phyloP scores from a whole-genome alignment of 768 basidiomycete genomes.

The Mrakia gelida region DNA sequence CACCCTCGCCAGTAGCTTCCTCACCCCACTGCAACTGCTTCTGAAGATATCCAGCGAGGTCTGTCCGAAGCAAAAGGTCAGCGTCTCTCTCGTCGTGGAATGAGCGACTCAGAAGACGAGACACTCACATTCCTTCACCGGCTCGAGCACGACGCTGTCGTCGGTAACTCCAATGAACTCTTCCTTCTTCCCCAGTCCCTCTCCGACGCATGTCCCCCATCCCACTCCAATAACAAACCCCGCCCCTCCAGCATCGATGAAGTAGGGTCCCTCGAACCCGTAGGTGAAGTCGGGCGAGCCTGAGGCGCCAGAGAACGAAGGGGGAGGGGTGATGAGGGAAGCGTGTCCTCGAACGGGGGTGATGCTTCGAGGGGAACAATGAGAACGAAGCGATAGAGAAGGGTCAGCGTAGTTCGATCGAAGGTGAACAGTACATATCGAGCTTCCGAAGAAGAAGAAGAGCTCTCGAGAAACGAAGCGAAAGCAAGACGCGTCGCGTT shows the following conservation, averaged over 20 bases:
- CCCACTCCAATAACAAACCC: constrained; percentile 20
- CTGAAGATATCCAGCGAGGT: background rate
- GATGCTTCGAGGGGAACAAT: background rate
- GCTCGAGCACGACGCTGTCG: constrained; percentile 10
- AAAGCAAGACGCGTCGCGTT: no score
- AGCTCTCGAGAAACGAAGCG: no score
- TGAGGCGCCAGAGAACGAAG: constrained; percentile 5
- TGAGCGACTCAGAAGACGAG: no score
- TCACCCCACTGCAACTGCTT: constrained; percentile 18
- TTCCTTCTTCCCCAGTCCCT: constrained; percentile 1
- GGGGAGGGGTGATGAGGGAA: constrained; percentile 21
- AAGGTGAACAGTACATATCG: no score
- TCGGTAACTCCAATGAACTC: constrained; percentile 21
- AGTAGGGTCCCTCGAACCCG: constrained; percentile 26
- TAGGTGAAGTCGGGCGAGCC: constrained; percentile 12
- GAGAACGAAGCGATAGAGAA: background rate
- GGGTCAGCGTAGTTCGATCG: no score
- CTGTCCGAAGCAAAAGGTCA: background rate
- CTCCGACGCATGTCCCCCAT: constrained; percentile 13
- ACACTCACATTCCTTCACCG: constrained; percentile 21
- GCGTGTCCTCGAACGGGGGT: constrained; percentile 31
- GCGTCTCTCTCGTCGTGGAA: background rate
- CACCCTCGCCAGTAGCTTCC: constrained; percentile 18
- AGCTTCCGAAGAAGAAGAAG: no score
- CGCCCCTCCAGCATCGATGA: constrained; percentile 1